These are phyloP conservation scores for Teratosphaeria gauchensis DNA, from an alignment of 2,329 filamentous ascomycete genomes.

Conservation along the genomic window DNA sequence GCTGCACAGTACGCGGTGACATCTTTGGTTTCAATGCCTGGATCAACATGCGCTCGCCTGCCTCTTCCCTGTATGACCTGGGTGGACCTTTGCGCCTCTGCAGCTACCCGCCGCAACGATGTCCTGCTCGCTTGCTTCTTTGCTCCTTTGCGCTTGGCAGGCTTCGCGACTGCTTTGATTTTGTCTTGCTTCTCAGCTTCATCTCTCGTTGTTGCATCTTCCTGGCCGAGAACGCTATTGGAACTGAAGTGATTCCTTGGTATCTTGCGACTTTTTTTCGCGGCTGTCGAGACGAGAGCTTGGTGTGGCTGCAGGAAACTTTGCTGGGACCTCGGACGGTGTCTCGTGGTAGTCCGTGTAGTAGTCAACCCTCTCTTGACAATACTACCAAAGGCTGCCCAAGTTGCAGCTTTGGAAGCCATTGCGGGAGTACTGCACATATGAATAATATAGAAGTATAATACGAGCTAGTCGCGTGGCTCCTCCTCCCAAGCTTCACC, in stretches of 20 bases:
- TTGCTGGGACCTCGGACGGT: slow-evolving; percentile 1
- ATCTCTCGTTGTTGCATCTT: not conserved
- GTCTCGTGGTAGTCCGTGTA: slow-evolving; percentile 10
- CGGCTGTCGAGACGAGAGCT: not conserved
- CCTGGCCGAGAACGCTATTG: not conserved
- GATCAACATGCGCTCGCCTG: slow-evolving; percentile 35
- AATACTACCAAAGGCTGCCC: slow-evolving; percentile 19
- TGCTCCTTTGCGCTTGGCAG: slow-evolving; percentile 28
- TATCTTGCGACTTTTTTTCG: not conserved
- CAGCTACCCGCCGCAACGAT: slow-evolving; percentile 73
- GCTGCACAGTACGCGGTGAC: slow-evolving; percentile 59
- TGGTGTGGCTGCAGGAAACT: slow-evolving; percentile 7
- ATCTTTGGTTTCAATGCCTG: slow-evolving; percentile 37
- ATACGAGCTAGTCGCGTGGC: not conserved
- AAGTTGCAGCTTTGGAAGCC: slow-evolving; percentile 16
- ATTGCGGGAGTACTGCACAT: not conserved
- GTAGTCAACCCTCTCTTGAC: slow-evolving; percentile 17
- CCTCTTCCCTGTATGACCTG: slow-evolving; percentile 42
- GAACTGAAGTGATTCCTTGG: not conserved
- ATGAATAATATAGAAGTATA: not conserved
- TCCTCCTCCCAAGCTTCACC: not conserved
- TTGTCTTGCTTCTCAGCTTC: not conserved
- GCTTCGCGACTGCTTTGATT: slow-evolving; percentile 8
- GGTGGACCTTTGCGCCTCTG: slow-evolving; percentile 63
- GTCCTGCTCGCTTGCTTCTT: slow-evolving; percentile 52